These are phyloP conservation scores for Aspergillus panamensis DNA, from an alignment of 495 filamentous ascomycete genomes.

Conservation along the genomic window DNA sequence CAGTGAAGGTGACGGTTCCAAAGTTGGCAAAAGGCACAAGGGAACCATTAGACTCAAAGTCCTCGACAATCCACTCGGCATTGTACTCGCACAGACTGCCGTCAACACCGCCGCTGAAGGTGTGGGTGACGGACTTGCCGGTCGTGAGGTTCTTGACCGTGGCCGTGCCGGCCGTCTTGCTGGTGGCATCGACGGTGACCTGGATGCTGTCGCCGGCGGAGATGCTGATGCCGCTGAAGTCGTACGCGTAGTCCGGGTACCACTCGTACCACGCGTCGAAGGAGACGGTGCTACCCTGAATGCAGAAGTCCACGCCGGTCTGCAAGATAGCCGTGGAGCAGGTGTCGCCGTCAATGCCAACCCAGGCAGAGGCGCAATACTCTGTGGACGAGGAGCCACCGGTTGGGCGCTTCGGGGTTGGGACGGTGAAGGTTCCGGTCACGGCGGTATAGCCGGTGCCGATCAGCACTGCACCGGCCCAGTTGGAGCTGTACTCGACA, in stretches of 20 bases:
- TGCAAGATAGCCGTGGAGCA: slow-evolving; percentile 52
- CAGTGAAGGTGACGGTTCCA: slow-evolving; percentile 48
- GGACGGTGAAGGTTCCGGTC: slow-evolving; percentile 48
- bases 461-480: slow-evolving; percentile 52
- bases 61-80: slow-evolving; percentile 63
- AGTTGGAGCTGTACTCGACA: slow-evolving; percentile 48
- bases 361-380: slow-evolving; percentile 54
- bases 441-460: slow-evolving; percentile 45
- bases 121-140: slow-evolving; percentile 46
- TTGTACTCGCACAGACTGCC: slow-evolving; percentile 34
- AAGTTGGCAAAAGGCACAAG: slow-evolving; percentile 54
- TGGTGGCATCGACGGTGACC: slow-evolving; percentile 46
- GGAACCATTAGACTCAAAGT: slow-evolving; percentile 42
- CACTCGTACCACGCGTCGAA: slow-evolving; percentile 60
- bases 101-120: slow-evolving; percentile 31
- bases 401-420: slow-evolving; percentile 40
- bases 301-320: slow-evolving; percentile 55
- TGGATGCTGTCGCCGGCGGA: slow-evolving; percentile 52
- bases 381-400: slow-evolving; percentile 33
- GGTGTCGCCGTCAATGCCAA: slow-evolving; percentile 56
- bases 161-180: slow-evolving; percentile 43
- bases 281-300: slow-evolving; percentile 27
- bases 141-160: slow-evolving; percentile 50
- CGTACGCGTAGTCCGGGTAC: slow-evolving; percentile 52
- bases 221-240: slow-evolving; percentile 49